These are phyloP conservation scores for Linnemannia hyalina DNA, from an alignment of 192 early-diverging fungal genomes.

Conservation along the genomic window DNA sequence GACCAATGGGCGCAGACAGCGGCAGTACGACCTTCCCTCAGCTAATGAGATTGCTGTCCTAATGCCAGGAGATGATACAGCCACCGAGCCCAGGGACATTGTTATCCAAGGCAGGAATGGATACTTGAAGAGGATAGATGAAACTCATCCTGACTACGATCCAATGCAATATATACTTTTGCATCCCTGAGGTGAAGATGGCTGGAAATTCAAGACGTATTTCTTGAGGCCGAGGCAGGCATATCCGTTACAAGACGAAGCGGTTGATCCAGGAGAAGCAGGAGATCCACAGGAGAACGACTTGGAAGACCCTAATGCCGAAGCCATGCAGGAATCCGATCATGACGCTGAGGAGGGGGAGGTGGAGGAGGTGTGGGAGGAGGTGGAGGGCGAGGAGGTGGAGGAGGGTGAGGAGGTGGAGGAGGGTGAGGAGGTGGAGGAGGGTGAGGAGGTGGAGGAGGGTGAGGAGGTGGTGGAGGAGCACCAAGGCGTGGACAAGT, in stretches of 20 bases:
- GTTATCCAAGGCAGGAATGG: constrained; percentile 23
- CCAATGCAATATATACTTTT: constrained; percentile 31
- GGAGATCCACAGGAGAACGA: neutral
- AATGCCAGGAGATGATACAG: constrained; percentile 12
- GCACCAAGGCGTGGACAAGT: neutral
- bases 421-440: too few species aligned
- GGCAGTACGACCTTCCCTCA: constrained; percentile 16
- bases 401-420: too few species aligned
- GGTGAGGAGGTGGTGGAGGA: too few species aligned
- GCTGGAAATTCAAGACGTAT: constrained; percentile 17
- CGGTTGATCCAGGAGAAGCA: neutral
- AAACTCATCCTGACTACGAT: constrained; percentile 22
- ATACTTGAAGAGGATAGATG: neutral
- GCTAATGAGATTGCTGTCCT: constrained; percentile 11
- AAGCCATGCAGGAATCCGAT: too few species aligned
- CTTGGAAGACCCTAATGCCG: too few species aligned
- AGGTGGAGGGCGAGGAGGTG: too few species aligned
- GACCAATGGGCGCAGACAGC: constrained; percentile 3
- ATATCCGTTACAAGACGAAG: neutral
- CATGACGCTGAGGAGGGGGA: neutral
- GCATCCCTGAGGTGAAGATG: constrained; percentile 25
- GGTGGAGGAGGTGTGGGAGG: neutral
- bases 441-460: too few species aligned
- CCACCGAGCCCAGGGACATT: constrained; percentile 25
- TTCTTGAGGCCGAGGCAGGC: neutral